Conservation (phyloP, 371 early-diverging fungal species). For the Circinella umbellata region DNA sequence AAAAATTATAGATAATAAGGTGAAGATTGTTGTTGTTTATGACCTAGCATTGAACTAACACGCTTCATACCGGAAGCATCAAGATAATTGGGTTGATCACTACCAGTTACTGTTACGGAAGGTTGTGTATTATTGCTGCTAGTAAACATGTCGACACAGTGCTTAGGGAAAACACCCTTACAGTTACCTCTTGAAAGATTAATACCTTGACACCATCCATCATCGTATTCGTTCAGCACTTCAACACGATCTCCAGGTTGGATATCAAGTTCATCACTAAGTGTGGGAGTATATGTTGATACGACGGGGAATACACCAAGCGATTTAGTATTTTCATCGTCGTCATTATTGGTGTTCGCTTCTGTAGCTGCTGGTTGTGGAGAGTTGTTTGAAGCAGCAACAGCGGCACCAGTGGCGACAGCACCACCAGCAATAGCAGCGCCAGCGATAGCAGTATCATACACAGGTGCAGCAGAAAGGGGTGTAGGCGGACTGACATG, state of each 20-base stretch:
- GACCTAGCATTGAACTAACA: constrained; percentile 51
- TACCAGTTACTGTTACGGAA: neutral
- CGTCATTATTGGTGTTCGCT: constrained; percentile 14
- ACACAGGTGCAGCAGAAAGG: constrained; percentile 4
- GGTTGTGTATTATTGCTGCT: constrained; percentile 4
- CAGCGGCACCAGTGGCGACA: constrained; percentile 8
- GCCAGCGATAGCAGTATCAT: neutral
- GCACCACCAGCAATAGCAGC: constrained; percentile 12
- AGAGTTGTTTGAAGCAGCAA: constrained; percentile 14
- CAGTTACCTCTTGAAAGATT: constrained; percentile 62
- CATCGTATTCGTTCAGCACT: constrained; percentile 69
- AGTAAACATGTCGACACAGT: constrained; percentile 50
- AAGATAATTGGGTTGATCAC: constrained; percentile 13
- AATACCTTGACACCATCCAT: constrained; percentile 73
- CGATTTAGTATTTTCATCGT: constrained; percentile 33
- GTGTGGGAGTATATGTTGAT: constrained; percentile 64
- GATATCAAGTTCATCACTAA: constrained; percentile 73
- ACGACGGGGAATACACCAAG: constrained; percentile 59
- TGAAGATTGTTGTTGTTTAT: constrained; percentile 8
- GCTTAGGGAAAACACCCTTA: constrained; percentile 71
- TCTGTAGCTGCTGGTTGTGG: constrained; percentile 16
- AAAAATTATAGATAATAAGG: constrained; percentile 10
- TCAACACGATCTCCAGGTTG: constrained; percentile 67
- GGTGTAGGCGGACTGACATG: neutral
- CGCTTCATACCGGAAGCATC: constrained; percentile 31